These are phyloP conservation scores for Penicillium verrucosum DNA, from an alignment of 2,329 filamentous ascomycete species.

Conservation along the genomic window DNA sequence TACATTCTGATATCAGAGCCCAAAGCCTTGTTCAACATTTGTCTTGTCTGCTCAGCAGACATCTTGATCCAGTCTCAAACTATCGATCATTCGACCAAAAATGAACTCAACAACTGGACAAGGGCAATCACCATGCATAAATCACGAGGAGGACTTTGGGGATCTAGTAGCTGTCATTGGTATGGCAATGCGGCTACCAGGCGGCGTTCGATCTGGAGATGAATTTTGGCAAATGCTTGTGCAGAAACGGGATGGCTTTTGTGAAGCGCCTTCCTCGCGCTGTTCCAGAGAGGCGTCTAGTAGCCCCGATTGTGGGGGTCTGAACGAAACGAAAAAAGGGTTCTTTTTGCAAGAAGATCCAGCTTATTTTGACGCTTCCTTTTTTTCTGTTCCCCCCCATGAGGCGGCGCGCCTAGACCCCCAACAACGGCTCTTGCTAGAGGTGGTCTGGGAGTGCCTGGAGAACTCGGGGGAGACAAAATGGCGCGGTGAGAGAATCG, in stretches of 20 bases:
- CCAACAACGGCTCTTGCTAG: constrained; percentile 33
- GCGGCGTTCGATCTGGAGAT: constrained; percentile 11
- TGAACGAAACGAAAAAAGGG: constrained; percentile 14
- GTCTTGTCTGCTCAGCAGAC: background rate
- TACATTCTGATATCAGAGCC: background rate
- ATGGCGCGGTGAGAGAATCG: constrained; percentile 31
- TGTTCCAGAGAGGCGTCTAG: constrained; percentile 29
- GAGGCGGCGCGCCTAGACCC: constrained; percentile 32
- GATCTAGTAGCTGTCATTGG: constrained; percentile 23
- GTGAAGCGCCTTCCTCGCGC: constrained; percentile 20
- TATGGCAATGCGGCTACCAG: constrained; percentile 26
- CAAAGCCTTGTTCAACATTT: background rate
- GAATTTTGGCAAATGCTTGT: constrained; percentile 25
- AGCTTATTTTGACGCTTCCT: constrained; percentile 22
- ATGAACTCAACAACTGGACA: constrained; percentile 8
- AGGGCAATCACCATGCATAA: constrained; percentile 7
- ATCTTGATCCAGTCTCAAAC: constrained; percentile 5
- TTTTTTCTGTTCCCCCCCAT: constrained; percentile 26
- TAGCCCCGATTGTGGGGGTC: constrained; percentile 15
- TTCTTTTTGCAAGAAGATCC: constrained; percentile 35
- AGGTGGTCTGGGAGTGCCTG: constrained; percentile 34
- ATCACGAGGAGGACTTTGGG: background rate
- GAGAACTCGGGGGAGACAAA: constrained; percentile 31
- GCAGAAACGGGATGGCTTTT: constrained; percentile 18
- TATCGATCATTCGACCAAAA: constrained; percentile 4